Evolutionary conservation across 148 eudicot species (phyloP).

Genomic region (Rhododendron ovatum): DNA sequence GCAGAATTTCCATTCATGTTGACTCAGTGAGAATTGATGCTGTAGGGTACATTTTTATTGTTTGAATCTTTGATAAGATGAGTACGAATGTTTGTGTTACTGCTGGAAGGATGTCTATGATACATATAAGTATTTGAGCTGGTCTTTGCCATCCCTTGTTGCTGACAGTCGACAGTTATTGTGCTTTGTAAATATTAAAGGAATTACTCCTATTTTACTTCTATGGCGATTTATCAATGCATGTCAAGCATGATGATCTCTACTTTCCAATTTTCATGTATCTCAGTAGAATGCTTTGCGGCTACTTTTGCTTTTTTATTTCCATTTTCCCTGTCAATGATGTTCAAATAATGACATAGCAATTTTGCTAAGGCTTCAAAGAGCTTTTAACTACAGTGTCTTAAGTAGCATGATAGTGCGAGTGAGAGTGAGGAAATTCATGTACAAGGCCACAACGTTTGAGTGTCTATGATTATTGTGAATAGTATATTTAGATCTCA

Average conservation of each 20-base stretch:
- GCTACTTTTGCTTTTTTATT: neutral
- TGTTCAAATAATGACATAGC: neutral
- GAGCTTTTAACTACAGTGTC: constrained; percentile 2
- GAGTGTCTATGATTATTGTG: neutral
- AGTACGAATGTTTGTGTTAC: neutral
- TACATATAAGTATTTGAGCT: constrained; percentile 2
- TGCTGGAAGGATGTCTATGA: neutral
- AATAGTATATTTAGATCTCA: neutral
- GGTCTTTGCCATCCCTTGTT: neutral
- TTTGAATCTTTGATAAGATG: neutral
- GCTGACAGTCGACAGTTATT: neutral
- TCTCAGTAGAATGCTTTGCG: neutral
- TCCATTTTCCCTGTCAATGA: neutral
- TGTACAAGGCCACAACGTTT: neutral
- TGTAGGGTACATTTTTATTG: neutral
- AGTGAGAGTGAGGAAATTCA: neutral
- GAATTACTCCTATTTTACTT: neutral
- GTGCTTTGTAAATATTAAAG: neutral
- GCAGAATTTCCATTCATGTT: constrained; percentile 1
- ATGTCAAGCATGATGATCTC: neutral
- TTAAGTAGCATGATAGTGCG: neutral
- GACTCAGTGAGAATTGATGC: neutral
- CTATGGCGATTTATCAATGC: neutral
- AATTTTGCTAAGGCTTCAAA: neutral
- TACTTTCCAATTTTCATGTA: neutral